Evolutionary conservation across 257 asterid genomes (phyloP).

Genomic region (Hygrophila difformis): DNA sequence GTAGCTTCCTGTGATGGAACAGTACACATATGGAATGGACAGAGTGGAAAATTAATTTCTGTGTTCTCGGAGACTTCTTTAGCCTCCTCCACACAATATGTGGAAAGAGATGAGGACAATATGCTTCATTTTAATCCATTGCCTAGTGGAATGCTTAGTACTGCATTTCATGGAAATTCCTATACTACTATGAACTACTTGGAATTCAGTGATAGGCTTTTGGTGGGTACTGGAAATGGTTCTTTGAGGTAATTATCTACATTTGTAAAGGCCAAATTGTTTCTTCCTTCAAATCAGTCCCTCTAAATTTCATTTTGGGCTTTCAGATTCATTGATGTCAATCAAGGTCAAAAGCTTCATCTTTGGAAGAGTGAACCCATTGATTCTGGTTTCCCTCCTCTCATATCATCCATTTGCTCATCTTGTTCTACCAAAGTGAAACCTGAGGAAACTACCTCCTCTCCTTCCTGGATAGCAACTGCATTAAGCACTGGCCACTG

Average conservation of each 20-base stretch:
- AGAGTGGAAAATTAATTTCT: conserved; percentile 68
- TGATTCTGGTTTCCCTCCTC: conserved; percentile 71
- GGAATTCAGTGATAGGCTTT: conserved; percentile 54
- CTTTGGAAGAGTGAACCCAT: conserved; percentile 70
- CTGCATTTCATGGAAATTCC: conserved; percentile 74
- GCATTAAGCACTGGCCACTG: conserved; percentile 83
- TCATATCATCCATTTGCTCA: conserved; percentile 82
- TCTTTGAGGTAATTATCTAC: conserved; percentile 60
- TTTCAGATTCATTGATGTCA: conserved; percentile 81
- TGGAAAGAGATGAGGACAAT: conserved; percentile 63
- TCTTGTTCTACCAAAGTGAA: conserved; percentile 43
- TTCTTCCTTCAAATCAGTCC: background rate
- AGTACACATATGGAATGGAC: conserved; percentile 91
- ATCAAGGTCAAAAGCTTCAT: conserved; percentile 85
- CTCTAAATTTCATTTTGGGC: conserved; percentile 14
- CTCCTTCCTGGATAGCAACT: conserved; percentile 90
- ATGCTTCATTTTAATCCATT: conserved; percentile 66
- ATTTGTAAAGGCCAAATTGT: conserved; percentile 10
- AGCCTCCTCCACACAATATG: conserved; percentile 33
- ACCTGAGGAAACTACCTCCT: conserved; percentile 28
- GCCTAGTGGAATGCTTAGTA: conserved; percentile 68
- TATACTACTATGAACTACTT: conserved; percentile 82
- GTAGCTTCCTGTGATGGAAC: conserved; percentile 99
- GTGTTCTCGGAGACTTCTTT: conserved; percentile 67
- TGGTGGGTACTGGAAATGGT: conserved; percentile 93